Evolutionary conservation across 768 basidiomycete genomes (phyloP).

Genomic region (Guyanaporus albipodus): DNA sequence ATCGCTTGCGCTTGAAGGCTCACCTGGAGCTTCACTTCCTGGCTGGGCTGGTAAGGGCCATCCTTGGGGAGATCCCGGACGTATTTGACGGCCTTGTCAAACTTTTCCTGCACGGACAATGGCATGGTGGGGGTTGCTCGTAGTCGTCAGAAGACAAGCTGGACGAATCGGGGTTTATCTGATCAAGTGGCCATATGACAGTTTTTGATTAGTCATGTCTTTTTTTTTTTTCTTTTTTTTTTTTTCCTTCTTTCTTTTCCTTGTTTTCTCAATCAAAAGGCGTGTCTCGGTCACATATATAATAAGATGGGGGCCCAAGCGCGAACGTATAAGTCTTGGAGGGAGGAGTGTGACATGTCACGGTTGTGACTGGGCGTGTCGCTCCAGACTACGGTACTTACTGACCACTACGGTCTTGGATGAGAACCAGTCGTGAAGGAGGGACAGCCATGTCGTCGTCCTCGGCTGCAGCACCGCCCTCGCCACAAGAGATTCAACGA

Average conservation of each 20-base stretch:
- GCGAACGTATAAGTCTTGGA: no score
- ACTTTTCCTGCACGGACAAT: conserved; percentile 45
- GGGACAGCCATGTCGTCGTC: no score
- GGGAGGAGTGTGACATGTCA: conserved; percentile 20
- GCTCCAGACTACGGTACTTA: no score
- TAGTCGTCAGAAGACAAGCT: not conserved
- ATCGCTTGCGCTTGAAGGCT: no score
- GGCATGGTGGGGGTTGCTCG: conserved; percentile 46
- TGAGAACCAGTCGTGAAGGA: no score
- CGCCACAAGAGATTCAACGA: conserved; percentile 81
- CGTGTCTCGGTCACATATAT: conserved; percentile 6
- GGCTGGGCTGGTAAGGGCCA: conserved; percentile 68
- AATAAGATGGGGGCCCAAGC: no score
- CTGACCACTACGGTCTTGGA: no score
- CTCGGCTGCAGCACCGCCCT: conserved; percentile 54
- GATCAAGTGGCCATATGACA: conserved; percentile 7
- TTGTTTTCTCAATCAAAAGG: no score
- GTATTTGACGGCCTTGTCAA: conserved; percentile 71
- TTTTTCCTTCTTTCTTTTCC: no score
- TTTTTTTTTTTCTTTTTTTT: no score
- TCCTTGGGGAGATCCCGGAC: conserved; percentile 61
- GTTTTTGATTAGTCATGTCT: conserved; percentile 13
- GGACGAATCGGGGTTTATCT: conserved; percentile 15
- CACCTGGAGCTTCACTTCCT: conserved; percentile 78
- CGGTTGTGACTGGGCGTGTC: conserved; percentile 22